Percentiles rank a stretch among this genome's conserved stretches.
Evolutionary conservation across 108 stramenopile genomes (phyloP).

Genomic region (Seminavis robusta): DNA sequence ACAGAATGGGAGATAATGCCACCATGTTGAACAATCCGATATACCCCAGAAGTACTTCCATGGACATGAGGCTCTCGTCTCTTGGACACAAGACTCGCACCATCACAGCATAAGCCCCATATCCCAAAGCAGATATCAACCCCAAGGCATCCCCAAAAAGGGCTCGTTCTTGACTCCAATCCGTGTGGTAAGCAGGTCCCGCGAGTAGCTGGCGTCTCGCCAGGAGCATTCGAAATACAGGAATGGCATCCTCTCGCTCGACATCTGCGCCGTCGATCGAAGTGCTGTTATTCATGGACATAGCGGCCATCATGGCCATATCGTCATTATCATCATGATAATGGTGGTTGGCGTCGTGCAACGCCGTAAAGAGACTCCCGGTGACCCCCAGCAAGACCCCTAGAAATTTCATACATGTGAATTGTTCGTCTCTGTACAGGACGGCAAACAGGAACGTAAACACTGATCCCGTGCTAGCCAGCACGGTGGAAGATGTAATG

Average conservation of each 20-base stretch:
- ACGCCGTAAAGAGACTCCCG: conserved; percentile 62
- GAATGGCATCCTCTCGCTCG: too few species aligned
- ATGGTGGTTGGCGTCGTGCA: conserved; percentile 6
- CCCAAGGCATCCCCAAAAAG: conserved; percentile 73
- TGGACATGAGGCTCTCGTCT: conserved; percentile 74
- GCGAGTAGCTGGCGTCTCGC: background rate
- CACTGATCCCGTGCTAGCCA: conserved; percentile 86
- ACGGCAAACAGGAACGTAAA: conserved; percentile 91
- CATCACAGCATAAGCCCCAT: conserved; percentile 81
- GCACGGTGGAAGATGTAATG: conserved; percentile 89
- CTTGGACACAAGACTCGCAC: conserved; percentile 64
- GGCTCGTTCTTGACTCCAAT: background rate
- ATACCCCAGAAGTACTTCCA: conserved; percentile 92
- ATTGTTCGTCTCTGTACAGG: conserved; percentile 56
- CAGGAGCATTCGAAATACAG: too few species aligned
- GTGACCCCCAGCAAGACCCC: conserved; percentile 69
- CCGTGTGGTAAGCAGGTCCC: background rate
- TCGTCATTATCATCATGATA: conserved; percentile 2
- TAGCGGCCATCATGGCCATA: background rate
- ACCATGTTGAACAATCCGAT: conserved; percentile 81
- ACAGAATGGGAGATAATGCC: conserved; percentile 52
- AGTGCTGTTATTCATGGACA: too few species aligned
- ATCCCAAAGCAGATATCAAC: conserved; percentile 73
- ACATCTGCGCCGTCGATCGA: too few species aligned
- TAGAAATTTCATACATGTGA: conserved; percentile 44